These are phyloP conservation scores for Aspergillus ochraceus DNA, from an alignment of 2,329 filamentous ascomycete species.

Conservation along the genomic window DNA sequence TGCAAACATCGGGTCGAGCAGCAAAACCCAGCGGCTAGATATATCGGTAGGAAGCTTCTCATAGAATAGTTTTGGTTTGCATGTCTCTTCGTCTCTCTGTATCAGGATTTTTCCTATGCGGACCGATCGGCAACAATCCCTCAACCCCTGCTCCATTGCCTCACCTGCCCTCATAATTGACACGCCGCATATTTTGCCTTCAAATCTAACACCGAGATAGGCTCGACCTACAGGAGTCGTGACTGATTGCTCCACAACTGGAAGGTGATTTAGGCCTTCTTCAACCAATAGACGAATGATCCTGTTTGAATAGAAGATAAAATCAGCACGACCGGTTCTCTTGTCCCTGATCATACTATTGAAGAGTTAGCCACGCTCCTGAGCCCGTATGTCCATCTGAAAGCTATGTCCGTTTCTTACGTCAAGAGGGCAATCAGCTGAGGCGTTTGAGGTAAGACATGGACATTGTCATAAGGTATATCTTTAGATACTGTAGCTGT, in stretches of 20 bases:
- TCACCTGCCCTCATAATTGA: slow-evolving; percentile 98
- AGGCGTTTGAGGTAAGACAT: slow-evolving; percentile 86
- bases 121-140: slow-evolving; percentile 97
- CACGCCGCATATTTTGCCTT: slow-evolving; percentile 97
- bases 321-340: slow-evolving; percentile 86
- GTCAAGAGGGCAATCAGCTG: slow-evolving; percentile 96
- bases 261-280: slow-evolving; percentile 94
- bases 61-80: slow-evolving; percentile 90
- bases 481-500: slow-evolving; percentile 84
- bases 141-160: slow-evolving; percentile 95
- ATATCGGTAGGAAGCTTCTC: slow-evolving; percentile 97
- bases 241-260: slow-evolving; percentile 83
- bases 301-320: slow-evolving; percentile 98
- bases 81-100: slow-evolving; percentile 93
- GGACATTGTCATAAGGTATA: slow-evolving; percentile 81
- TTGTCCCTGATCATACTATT: slow-evolving; percentile 90
- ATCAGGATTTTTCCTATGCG: slow-evolving; percentile 98
- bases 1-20: slow-evolving; percentile 98
- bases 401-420: slow-evolving; percentile 58
- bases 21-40: slow-evolving; percentile 83
- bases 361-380: slow-evolving; percentile 9
- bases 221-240: slow-evolving; percentile 85
- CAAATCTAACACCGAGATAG: slow-evolving; percentile 90
- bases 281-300: slow-evolving; percentile 96
- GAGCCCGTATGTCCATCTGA: background rate